Evolutionary conservation across 2,329 filamentous ascomycete genomes (phyloP).

Genomic region (Myriosclerotinia scirpicola): DNA sequence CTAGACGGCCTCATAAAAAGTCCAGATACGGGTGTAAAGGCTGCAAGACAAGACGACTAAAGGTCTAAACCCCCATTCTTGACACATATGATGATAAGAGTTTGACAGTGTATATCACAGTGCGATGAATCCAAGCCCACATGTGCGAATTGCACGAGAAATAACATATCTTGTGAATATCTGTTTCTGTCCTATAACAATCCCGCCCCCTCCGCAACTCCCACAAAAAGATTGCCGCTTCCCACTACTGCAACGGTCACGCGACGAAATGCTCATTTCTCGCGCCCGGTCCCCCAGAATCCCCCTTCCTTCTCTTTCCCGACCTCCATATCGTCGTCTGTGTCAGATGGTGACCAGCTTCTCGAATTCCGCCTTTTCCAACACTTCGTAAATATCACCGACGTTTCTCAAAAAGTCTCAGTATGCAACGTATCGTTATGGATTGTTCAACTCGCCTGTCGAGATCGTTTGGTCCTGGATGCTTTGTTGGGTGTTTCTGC

Average conservation of each 20-base stretch:
- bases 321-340: neutral
- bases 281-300: neutral
- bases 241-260: neutral
- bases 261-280: neutral
- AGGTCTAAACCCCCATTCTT: neutral
- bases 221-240: neutral
- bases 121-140: conserved; percentile 17
- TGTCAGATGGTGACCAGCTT: neutral
- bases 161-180: conserved; percentile 5
- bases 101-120: neutral
- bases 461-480: conserved; percentile 13
- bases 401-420: neutral
- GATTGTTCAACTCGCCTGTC: conserved; percentile 2
- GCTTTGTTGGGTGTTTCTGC: conserved; percentile 1
- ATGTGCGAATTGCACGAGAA: conserved; percentile 9
- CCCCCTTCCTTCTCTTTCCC: conserved; percentile 9
- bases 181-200: neutral
- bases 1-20: conserved; percentile 10
- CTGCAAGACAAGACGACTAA: conserved; percentile 16
- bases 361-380: conserved; percentile 15
- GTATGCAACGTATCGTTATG: neutral
- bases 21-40: conserved; percentile 20
- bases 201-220: neutral
- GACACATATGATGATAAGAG: no score
- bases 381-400: neutral